These are phyloP conservation scores for Verticillium nonalfalfae DNA, from an alignment of 2,329 filamentous ascomycete genomes.

Conservation along the genomic window DNA sequence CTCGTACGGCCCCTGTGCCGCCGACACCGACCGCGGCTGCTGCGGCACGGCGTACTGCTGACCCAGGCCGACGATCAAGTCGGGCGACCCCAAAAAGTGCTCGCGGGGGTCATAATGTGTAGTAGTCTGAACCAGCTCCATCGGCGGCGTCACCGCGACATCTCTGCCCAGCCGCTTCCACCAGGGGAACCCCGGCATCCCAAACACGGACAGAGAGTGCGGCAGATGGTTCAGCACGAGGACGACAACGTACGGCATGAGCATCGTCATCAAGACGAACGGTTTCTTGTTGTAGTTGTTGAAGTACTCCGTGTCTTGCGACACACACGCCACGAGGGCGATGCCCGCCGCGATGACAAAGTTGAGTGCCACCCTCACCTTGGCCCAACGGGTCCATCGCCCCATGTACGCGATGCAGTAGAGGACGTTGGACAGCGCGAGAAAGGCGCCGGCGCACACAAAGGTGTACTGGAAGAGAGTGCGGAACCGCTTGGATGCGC, in stretches of 20 bases:
- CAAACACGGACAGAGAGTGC: background rate
- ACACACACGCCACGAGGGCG: slow-evolving; percentile 19
- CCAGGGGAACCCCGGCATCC: background rate
- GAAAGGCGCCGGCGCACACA: slow-evolving; percentile 21
- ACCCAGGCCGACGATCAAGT: background rate
- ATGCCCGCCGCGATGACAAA: slow-evolving; percentile 21
- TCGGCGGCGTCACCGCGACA: background rate
- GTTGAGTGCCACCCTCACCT: slow-evolving; percentile 21
- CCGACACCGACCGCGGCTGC: background rate
- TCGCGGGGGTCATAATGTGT: slow-evolving; percentile 1
- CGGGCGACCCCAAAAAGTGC: background rate
- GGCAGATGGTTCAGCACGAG: slow-evolving; percentile 1
- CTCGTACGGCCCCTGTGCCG: background rate
- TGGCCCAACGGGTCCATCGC: slow-evolving; percentile 23
- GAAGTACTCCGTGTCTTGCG: slow-evolving; percentile 9
- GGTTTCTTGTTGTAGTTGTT: slow-evolving; percentile 13
- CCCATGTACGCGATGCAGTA: slow-evolving; percentile 21
- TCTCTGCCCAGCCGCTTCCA: background rate
- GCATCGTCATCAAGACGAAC: background rate
- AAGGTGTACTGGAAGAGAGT: slow-evolving; percentile 26
- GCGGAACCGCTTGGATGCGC: background rate
- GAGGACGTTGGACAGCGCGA: slow-evolving; percentile 24
- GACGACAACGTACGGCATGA: background rate
- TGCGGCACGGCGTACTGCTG: background rate
- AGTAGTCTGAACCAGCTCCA: background rate